A percentile compares a stretch with the other conserved stretches of the same genome.
These are phyloP conservation scores for Rhodotorula glutinis DNA, from an alignment of 1,284 basidiomycete genomes.

Conservation along the genomic window DNA sequence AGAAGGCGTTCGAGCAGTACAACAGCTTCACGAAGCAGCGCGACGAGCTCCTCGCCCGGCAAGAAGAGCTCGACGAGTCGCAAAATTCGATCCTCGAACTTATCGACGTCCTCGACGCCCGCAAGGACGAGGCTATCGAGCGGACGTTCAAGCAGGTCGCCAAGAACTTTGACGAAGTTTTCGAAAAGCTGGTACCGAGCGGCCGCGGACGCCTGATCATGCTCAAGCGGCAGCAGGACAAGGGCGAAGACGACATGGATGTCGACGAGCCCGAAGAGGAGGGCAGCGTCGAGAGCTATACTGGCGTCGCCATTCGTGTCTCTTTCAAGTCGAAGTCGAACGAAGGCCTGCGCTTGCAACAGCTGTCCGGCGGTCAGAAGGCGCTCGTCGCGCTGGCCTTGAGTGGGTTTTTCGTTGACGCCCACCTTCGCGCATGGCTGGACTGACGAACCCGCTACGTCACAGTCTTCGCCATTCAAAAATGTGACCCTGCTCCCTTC, in stretches of 20 bases:
- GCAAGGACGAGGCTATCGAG: slow-evolving; percentile 98
- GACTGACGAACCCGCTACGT: slow-evolving; percentile 3
- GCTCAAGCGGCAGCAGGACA: slow-evolving; percentile 70
- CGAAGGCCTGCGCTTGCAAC: slow-evolving; percentile 92
- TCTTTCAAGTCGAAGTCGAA: slow-evolving; percentile 98
- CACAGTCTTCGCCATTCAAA: slow-evolving; percentile 94
- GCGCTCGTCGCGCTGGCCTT: slow-evolving; percentile 93
- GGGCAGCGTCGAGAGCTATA: slow-evolving; percentile 81
- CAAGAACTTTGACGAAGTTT: slow-evolving; percentile 94
- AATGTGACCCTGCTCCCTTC: slow-evolving; percentile 98
- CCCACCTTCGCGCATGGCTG: too few species aligned
- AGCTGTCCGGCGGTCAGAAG: slow-evolving; percentile 96
- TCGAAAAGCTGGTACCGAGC: slow-evolving; percentile 93
- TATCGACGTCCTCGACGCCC: slow-evolving; percentile 90
- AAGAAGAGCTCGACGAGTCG: slow-evolving; percentile 85
- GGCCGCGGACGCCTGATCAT: slow-evolving; percentile 89
- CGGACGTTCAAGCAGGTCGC: slow-evolving; percentile 97
- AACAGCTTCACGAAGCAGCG: slow-evolving; percentile 96
- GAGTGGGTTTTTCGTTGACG: slow-evolving; percentile 54
- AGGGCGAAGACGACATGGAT: slow-evolving; percentile 49
- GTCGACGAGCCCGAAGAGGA: slow-evolving; percentile 57
- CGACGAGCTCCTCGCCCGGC: slow-evolving; percentile 79
- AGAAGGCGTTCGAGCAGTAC: slow-evolving; percentile 98
- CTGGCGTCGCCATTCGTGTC: slow-evolving; percentile 94
- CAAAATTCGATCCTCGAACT: slow-evolving; percentile 87